Percentiles rank a stretch among this genome's conserved stretches.
Evolutionary conservation across 2,329 filamentous ascomycete species (phyloP).

Genomic region (Graphilbum sp.): DNA sequence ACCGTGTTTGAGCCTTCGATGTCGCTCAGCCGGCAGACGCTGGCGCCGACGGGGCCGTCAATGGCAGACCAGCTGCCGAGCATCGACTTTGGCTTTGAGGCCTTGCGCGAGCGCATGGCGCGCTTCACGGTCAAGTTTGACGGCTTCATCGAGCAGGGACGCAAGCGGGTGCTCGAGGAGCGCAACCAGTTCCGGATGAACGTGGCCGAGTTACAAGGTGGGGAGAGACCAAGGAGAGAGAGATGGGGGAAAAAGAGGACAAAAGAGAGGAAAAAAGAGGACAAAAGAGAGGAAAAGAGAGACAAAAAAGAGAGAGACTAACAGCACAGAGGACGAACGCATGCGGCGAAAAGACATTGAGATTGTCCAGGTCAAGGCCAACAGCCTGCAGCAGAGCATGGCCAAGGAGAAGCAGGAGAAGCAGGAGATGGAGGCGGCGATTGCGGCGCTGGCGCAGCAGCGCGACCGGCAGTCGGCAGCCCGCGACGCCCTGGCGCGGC

Average conservation of each 20-base stretch:
- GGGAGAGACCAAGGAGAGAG: not conserved
- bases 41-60: conserved; percentile 42
- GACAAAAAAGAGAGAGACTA: not conserved
- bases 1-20: conserved; percentile 53
- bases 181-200: conserved; percentile 87
- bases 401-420: conserved; percentile 63
- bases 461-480: conserved; percentile 42
- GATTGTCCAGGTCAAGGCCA: conserved; percentile 56
- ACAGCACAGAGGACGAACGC: conserved; percentile 61
- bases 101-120: conserved; percentile 85
- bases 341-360: conserved; percentile 81
- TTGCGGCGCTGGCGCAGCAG: conserved; percentile 39
- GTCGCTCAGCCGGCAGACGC: conserved; percentile 46
- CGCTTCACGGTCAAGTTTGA: conserved; percentile 86
- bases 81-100: conserved; percentile 92
- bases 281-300: not conserved
- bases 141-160: conserved; percentile 78
- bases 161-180: conserved; percentile 81
- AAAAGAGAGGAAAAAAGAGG: conserved; percentile 1
- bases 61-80: conserved; percentile 62
- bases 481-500: conserved; percentile 39
- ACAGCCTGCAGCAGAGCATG: conserved; percentile 56
- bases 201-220: conserved; percentile 79
- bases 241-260: not conserved
- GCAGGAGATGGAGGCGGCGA: conserved; percentile 53